A percentile compares a stretch with the other conserved stretches of the same genome.
These are phyloP conservation scores for Blepharisma undulans DNA, from an alignment of 169 alveolate species.

Conservation along the genomic window DNA sequence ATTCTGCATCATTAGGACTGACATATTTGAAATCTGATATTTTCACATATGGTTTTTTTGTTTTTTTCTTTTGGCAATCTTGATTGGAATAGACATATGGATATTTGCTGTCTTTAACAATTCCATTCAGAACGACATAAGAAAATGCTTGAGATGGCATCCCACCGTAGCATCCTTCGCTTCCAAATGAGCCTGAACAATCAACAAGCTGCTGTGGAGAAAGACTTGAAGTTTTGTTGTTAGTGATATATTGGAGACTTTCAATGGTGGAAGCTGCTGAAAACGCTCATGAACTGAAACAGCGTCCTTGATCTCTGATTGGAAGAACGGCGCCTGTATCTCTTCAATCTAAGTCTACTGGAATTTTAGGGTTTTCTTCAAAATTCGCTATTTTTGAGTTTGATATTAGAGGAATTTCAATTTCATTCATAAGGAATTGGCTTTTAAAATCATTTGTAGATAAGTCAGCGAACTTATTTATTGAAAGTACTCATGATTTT, in stretches of 20 bases:
- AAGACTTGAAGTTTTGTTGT: background rate
- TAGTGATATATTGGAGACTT: background rate
- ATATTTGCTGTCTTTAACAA: slow-evolving; percentile 65
- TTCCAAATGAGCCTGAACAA: slow-evolving; percentile 69
- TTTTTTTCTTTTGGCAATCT: slow-evolving; percentile 46
- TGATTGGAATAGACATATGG: slow-evolving; percentile 69
- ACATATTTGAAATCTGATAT: background rate
- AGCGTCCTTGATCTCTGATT: slow-evolving; percentile 56
- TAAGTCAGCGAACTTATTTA: slow-evolving; percentile 10
- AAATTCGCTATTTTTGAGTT: background rate
- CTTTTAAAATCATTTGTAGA: background rate
- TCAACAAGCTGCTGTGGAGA: slow-evolving; percentile 80
- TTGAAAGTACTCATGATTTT: background rate
- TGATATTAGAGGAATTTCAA: background rate
- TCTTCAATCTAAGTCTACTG: slow-evolving; percentile 56
- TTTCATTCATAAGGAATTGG: background rate
- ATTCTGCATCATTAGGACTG: slow-evolving; percentile 23
- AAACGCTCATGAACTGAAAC: slow-evolving; percentile 63
- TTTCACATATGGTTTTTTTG: background rate
- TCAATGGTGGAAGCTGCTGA: slow-evolving; percentile 48
- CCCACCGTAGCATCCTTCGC: slow-evolving; percentile 81
- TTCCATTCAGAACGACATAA: slow-evolving; percentile 73
- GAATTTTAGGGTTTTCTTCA: slow-evolving; percentile 25
- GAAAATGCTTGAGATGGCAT: slow-evolving; percentile 77
- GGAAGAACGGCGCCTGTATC: slow-evolving; percentile 54